Percentiles rank a stretch among this genome's conserved stretches.
phyloP scores from a whole-genome alignment of 2,329 filamentous ascomycete genomes.

The Paecilomyces dactylethromorphus region DNA sequence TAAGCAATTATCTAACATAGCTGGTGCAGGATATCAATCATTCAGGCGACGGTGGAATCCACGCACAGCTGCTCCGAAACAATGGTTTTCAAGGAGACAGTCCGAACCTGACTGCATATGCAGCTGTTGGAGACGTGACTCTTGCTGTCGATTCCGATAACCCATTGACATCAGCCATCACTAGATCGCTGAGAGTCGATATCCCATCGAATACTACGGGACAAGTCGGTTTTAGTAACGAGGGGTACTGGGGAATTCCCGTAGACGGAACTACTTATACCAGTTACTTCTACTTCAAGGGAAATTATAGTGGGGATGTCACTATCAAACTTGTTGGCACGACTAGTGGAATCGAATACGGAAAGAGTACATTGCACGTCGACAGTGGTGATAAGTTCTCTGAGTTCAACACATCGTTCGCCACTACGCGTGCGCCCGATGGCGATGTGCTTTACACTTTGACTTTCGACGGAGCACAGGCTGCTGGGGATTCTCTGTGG shows the following conservation, averaged over 20 bases:
- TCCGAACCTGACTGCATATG: conserved; percentile 43
- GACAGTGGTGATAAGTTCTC: conserved; percentile 12
- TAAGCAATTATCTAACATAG: background rate
- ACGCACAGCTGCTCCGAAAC: conserved; percentile 65
- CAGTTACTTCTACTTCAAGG: conserved; percentile 25
- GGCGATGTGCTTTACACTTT: conserved; percentile 24
- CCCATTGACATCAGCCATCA: conserved; percentile 49
- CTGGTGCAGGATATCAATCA: conserved; percentile 54
- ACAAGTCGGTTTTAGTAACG: conserved; percentile 38
- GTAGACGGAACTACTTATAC: conserved; percentile 20
- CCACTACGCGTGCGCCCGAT: conserved; percentile 11
- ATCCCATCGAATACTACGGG: conserved; percentile 16
- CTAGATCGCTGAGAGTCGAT: conserved; percentile 43
- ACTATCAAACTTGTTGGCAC: conserved; percentile 20
- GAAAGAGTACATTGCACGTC: conserved; percentile 19
- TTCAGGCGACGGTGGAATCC: conserved; percentile 66
- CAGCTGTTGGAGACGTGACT: conserved; percentile 35
- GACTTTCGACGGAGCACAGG: conserved; percentile 17
- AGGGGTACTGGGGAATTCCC: conserved; percentile 29
- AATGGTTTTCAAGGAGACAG: conserved; percentile 58
- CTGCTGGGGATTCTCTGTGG: conserved; percentile 13
- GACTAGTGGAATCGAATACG: conserved; percentile 16
- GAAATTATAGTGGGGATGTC: conserved; percentile 18
- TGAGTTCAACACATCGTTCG: conserved; percentile 10
- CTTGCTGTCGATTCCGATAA: conserved; percentile 43